These are phyloP conservation scores for Russula abietina DNA, from an alignment of 768 basidiomycete species.

Conservation along the genomic window DNA sequence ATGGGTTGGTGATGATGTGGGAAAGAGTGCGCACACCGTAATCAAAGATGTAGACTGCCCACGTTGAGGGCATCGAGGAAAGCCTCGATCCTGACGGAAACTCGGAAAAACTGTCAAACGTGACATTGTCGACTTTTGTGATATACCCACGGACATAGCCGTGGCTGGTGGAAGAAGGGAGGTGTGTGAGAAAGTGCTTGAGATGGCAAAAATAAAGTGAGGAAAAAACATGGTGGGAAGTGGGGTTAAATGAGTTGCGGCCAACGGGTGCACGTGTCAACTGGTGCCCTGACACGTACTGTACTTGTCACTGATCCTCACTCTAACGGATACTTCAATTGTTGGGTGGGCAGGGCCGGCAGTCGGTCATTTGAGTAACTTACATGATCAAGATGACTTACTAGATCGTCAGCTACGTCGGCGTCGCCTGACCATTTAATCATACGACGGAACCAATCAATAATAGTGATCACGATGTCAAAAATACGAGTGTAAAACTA, in stretches of 20 bases:
- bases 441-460: too few relatives aligned
- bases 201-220: conserved; percentile 1
- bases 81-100: conserved; percentile 35
- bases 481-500: too few relatives aligned
- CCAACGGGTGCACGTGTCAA: too few relatives aligned
- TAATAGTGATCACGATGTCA: too few relatives aligned
- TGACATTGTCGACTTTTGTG: conserved; percentile 23
- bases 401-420: too few relatives aligned
- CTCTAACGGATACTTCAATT: too few relatives aligned
- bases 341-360: too few relatives aligned
- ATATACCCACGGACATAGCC: conserved; percentile 3
- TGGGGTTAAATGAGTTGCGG: neutral
- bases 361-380: too few relatives aligned
- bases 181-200: conserved; percentile 29
- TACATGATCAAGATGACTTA: too few relatives aligned
- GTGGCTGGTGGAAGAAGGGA: conserved; percentile 16
- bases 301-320: too few relatives aligned
- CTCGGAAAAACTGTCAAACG: conserved; percentile 40
- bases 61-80: conserved; percentile 40
- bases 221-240: neutral
- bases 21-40: conserved; percentile 39
- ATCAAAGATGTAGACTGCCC: conserved; percentile 43
- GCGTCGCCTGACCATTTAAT: too few relatives aligned
- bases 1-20: neutral
- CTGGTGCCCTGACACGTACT: too few relatives aligned